A percentile compares a stretch with the other conserved stretches of the same genome.
Conservation (phyloP, 2,329 filamentous ascomycete species). For the Knufia fluminis region DNA sequence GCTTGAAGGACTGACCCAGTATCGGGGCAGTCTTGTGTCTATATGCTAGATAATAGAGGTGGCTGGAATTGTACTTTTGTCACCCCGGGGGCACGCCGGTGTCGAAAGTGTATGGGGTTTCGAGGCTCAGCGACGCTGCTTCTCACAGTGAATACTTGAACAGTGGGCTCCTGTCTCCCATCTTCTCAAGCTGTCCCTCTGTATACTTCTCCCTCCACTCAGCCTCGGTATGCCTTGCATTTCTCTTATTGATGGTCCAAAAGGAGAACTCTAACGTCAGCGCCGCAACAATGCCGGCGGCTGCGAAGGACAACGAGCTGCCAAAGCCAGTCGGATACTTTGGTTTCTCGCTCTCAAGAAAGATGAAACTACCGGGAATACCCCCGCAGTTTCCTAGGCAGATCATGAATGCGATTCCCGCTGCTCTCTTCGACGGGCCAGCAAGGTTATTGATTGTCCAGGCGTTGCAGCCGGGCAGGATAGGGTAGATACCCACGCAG, state of each 20-base stretch:
- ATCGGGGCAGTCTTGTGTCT: no score
- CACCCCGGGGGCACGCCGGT: no score
- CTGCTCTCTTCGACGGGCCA: constrained; percentile 32
- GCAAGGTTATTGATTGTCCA: constrained; percentile 36
- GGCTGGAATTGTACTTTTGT: no score
- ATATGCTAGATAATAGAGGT: no score
- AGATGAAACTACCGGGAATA: constrained; percentile 29
- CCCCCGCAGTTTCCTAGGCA: constrained; percentile 34
- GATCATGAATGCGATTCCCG: constrained; percentile 35
- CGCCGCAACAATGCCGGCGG: constrained; percentile 18
- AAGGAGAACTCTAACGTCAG: constrained; percentile 23
- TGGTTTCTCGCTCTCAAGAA: constrained; percentile 25
- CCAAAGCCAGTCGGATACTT: constrained; percentile 29
- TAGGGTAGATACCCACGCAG: constrained; percentile 36
- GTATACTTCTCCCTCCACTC: constrained; percentile 28
- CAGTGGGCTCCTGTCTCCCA: constrained; percentile 32
- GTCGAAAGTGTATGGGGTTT: no score
- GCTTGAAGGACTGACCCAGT: no score
- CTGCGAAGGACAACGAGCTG: constrained; percentile 25
- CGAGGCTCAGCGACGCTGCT: no score
- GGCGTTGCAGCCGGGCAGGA: constrained; percentile 34
- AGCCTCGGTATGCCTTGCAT: constrained; percentile 28
- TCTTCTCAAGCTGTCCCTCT: constrained; percentile 28
- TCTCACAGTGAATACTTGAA: constrained; percentile 27
- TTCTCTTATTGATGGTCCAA: constrained; percentile 28